Conservation (phyloP, 305 asterid genomes). For the Fraxinus paxiana region DNA sequence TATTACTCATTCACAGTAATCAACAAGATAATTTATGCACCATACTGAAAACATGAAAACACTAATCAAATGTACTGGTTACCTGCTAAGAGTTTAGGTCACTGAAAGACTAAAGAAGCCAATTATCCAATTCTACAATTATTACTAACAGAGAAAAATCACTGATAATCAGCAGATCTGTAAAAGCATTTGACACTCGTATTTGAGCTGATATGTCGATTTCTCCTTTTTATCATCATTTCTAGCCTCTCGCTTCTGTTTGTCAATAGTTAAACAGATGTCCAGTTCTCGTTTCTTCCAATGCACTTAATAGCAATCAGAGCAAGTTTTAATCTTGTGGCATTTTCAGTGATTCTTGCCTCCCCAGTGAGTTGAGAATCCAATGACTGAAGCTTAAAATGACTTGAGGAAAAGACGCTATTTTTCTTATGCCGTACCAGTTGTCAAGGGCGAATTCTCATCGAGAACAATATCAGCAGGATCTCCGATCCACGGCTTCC, state of each 20-base stretch:
- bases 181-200: background rate
- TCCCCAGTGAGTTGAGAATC: background rate
- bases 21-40: background rate
- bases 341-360: background rate
- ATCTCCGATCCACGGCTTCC: slow-evolving; percentile 90
- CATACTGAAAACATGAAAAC: background rate
- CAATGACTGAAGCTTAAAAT: background rate
- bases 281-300: background rate
- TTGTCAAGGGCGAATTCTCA: slow-evolving; percentile 32
- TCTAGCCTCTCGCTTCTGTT: background rate
- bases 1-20: slow-evolving; percentile 4
- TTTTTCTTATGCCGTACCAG: background rate
- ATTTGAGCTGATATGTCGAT: background rate
- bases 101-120: background rate
- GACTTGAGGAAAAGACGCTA: background rate
- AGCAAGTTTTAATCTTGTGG: background rate
- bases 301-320: background rate
- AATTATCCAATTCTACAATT: background rate
- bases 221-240: background rate
- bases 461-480: slow-evolving; percentile 81
- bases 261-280: background rate
- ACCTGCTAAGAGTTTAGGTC: slow-evolving; percentile 5
- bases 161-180: background rate
- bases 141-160: background rate
- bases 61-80: slow-evolving; percentile 4